Evolutionary conservation across 2,329 filamentous ascomycete genomes (phyloP).

Genomic region (Apiospora marii): DNA sequence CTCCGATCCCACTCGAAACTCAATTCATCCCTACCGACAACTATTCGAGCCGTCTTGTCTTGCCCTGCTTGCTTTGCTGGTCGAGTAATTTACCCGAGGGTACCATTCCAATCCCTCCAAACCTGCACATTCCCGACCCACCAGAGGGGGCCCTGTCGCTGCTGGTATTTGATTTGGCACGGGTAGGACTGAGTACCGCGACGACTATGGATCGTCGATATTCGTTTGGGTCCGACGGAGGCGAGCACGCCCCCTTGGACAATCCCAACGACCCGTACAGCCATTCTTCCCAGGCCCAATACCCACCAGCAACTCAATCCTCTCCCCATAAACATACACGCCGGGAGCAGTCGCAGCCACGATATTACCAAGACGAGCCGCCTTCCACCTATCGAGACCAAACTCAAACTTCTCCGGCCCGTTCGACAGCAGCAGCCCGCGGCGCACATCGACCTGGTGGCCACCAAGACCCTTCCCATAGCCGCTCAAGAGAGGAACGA

Average conservation of each 20-base stretch:
- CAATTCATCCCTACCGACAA: conserved; percentile 14
- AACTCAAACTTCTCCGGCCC: conserved; percentile 24
- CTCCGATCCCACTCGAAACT: conserved; percentile 15
- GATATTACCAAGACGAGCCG: conserved; percentile 37
- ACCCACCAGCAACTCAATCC: conserved; percentile 27
- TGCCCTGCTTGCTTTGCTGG: conserved; percentile 12
- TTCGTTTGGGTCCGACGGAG: conserved; percentile 40
- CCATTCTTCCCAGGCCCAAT: conserved; percentile 29
- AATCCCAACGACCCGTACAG: conserved; percentile 31
- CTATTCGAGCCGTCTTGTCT: conserved; percentile 6
- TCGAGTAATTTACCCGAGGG: conserved; percentile 18
- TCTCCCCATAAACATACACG: conserved; percentile 28
- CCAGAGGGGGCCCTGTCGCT: conserved; percentile 13
- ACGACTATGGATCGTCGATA: conserved; percentile 39
- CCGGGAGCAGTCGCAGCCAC: conserved; percentile 28
- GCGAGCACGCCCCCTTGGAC: conserved; percentile 42
- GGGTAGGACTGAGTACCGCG: neutral
- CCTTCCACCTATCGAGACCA: conserved; percentile 33
- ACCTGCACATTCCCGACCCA: conserved; percentile 17
- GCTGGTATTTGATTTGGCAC: conserved; percentile 8
- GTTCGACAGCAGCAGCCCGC: conserved; percentile 29
- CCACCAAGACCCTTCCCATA: conserved; percentile 49
- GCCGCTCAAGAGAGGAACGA: conserved; percentile 45
- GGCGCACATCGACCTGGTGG: conserved; percentile 33
- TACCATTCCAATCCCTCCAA: conserved; percentile 9